Evolutionary conservation across 768 basidiomycete genomes (phyloP).

Genomic region (Ramaria rubella): DNA sequence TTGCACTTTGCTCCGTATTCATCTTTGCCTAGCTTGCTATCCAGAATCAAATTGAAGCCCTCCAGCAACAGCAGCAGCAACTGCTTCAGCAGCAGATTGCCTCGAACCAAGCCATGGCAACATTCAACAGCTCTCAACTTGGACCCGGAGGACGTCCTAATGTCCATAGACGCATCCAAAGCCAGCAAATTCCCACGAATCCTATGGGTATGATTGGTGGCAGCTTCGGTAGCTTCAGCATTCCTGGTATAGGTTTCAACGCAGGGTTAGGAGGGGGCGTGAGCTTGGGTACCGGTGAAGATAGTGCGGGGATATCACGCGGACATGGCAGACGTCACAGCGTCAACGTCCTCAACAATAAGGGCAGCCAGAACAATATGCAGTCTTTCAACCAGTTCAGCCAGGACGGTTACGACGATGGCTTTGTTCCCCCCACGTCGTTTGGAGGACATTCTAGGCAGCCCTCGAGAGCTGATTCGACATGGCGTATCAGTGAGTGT

Average conservation of each 20-base stretch:
- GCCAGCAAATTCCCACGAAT: constrained; percentile 42
- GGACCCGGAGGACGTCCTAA: constrained; percentile 36
- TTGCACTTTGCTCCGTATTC: neutral
- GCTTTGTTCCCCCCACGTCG: constrained; percentile 54
- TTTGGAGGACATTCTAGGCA: constrained; percentile 70
- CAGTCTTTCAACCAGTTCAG: constrained; percentile 37
- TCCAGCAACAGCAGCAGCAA: constrained; percentile 87
- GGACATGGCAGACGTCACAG: constrained; percentile 88
- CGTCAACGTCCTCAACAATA: constrained; percentile 89
- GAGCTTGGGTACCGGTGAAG: constrained; percentile 41
- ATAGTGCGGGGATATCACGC: constrained; percentile 63
- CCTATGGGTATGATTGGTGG: constrained; percentile 49
- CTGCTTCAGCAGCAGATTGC: constrained; percentile 88
- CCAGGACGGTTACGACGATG: constrained; percentile 75
- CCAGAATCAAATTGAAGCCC: constrained; percentile 83
- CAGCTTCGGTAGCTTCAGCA: constrained; percentile 30
- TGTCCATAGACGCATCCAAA: constrained; percentile 79
- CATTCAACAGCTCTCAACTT: constrained; percentile 71
- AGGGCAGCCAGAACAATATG: constrained; percentile 36
- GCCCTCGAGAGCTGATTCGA: constrained; percentile 69
- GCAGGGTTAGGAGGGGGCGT: constrained; percentile 68
- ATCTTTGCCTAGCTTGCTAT: constrained; percentile 59
- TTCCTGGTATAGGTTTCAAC: constrained; percentile 38
- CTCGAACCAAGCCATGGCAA: constrained; percentile 70
- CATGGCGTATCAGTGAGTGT: constrained; percentile 83